Percentiles rank a stretch among this genome's conserved stretches.
These are phyloP conservation scores for Vicia faba DNA, from an alignment of 306 rosid species.

Conservation along the genomic window DNA sequence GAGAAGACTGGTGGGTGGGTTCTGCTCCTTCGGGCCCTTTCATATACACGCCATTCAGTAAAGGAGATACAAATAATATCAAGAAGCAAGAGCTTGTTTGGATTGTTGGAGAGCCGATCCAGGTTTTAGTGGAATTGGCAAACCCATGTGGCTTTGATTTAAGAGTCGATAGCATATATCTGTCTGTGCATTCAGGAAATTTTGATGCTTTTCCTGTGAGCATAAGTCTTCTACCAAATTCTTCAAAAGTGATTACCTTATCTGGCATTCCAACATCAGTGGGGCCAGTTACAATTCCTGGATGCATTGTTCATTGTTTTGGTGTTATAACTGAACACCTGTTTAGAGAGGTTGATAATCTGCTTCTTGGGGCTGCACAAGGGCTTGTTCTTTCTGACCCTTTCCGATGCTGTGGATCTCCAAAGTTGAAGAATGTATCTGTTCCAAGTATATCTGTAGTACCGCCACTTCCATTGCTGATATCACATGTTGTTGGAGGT, in stretches of 20 bases:
- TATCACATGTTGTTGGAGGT: slow-evolving; percentile 85
- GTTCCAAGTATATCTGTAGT: slow-evolving; percentile 86
- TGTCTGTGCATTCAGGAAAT: slow-evolving; percentile 87
- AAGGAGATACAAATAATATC: slow-evolving; percentile 73
- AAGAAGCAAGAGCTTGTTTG: slow-evolving; percentile 83
- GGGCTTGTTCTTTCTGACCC: slow-evolving; percentile 99
- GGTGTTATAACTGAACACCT: slow-evolving; percentile 97
- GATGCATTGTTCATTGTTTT: slow-evolving; percentile 92
- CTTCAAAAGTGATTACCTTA: slow-evolving; percentile 85
- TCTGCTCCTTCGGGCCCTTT: slow-evolving; percentile 95
- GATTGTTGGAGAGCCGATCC: slow-evolving; percentile 94
- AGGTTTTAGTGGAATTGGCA: slow-evolving; percentile 92
- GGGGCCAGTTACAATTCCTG: slow-evolving; percentile 82
- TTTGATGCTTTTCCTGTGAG: slow-evolving; percentile 91
- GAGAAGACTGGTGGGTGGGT: slow-evolving; percentile 99
- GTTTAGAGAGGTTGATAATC: slow-evolving; percentile 94
- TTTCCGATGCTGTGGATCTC: slow-evolving; percentile 94
- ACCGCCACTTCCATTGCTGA: slow-evolving; percentile 76
- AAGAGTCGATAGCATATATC: slow-evolving; percentile 93
- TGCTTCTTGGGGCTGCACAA: slow-evolving; percentile 91
- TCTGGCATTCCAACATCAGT: slow-evolving; percentile 91
- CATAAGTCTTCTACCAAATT: slow-evolving; percentile 83
- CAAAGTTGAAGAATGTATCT: slow-evolving; percentile 69
- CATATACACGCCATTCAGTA: slow-evolving; percentile 95
- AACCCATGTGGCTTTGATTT: slow-evolving; percentile 96